A percentile compares a stretch with the other conserved stretches of the same genome.
phyloP scores from a whole-genome alignment of 2,329 filamentous ascomycete genomes.

The Apiospora phragmitis region DNA sequence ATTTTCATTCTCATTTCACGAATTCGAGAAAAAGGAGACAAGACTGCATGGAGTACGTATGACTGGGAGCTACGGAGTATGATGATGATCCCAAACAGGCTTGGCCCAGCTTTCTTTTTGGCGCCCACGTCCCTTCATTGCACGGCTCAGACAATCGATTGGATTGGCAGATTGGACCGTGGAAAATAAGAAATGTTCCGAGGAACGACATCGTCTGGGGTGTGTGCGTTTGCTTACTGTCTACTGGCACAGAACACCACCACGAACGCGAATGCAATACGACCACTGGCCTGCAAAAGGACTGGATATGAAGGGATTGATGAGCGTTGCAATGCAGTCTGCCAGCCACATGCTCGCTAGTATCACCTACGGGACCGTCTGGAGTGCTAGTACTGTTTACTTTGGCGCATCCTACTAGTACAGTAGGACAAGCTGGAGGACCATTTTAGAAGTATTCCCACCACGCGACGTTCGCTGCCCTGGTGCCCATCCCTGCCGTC shows the following conservation, averaged over 20 bases:
- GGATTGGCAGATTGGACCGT: conserved; percentile 8
- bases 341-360: not conserved
- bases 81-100: not conserved
- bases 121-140: not conserved
- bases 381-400: not conserved
- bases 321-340: not conserved
- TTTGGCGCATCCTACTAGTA: conserved; percentile 1
- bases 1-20: not conserved
- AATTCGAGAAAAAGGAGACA: not conserved
- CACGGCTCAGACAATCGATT: not conserved
- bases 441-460: not conserved
- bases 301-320: not conserved
- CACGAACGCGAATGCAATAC: not conserved
- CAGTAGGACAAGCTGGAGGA: not conserved
- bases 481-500: not conserved
- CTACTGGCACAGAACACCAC: not conserved
- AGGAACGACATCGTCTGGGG: not conserved
- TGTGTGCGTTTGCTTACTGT: not conserved
- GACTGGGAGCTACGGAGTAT: not conserved
- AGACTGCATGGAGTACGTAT: not conserved
- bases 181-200: conserved; percentile 10
- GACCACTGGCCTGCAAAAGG: not conserved
- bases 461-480: not conserved
- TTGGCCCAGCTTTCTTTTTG: not conserved
- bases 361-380: not conserved